Conservation (phyloP, 2,329 filamentous ascomycete species). For the Aspergillus tanneri region DNA sequence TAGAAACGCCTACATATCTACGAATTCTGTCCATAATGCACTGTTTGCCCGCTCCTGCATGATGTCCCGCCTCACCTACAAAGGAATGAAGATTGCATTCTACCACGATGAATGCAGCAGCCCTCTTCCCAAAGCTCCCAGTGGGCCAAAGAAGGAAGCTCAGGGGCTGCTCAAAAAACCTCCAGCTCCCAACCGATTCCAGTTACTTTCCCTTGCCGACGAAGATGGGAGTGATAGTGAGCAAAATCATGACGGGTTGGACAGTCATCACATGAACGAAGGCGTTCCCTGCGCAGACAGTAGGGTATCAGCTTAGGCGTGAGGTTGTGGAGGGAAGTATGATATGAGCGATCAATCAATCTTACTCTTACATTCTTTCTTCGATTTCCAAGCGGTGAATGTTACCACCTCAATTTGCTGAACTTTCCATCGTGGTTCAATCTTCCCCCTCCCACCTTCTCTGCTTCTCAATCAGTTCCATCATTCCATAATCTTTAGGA, state of each 20-base stretch:
- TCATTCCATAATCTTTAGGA: too few relatives aligned
- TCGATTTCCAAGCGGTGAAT: not conserved
- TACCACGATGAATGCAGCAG: slow-evolving; percentile 70
- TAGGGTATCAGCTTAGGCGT: slow-evolving; percentile 14
- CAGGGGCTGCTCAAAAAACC: slow-evolving; percentile 36
- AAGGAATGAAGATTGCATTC: slow-evolving; percentile 68
- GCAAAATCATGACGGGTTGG: slow-evolving; percentile 24
- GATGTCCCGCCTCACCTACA: slow-evolving; percentile 67
- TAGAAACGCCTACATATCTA: slow-evolving; percentile 65
- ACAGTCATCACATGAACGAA: slow-evolving; percentile 15
- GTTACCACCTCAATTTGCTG: too few relatives aligned
- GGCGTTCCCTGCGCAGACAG: slow-evolving; percentile 17
- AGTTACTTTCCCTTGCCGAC: slow-evolving; percentile 56
- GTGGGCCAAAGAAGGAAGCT: slow-evolving; percentile 29
- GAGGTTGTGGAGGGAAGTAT: not conserved
- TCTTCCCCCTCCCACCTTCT: too few relatives aligned
- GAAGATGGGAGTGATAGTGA: slow-evolving; percentile 37
- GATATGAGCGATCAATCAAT: not conserved
- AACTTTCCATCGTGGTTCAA: too few relatives aligned
- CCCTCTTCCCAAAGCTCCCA: slow-evolving; percentile 48
- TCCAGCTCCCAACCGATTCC: slow-evolving; percentile 58
- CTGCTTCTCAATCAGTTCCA: too few relatives aligned
- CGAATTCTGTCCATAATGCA: slow-evolving; percentile 74
- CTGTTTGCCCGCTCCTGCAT: slow-evolving; percentile 76
- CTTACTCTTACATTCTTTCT: not conserved